Evolutionary conservation across 2,329 filamentous ascomycete genomes (phyloP).

Genomic region (Ceratocystiopsis sp.): DNA sequence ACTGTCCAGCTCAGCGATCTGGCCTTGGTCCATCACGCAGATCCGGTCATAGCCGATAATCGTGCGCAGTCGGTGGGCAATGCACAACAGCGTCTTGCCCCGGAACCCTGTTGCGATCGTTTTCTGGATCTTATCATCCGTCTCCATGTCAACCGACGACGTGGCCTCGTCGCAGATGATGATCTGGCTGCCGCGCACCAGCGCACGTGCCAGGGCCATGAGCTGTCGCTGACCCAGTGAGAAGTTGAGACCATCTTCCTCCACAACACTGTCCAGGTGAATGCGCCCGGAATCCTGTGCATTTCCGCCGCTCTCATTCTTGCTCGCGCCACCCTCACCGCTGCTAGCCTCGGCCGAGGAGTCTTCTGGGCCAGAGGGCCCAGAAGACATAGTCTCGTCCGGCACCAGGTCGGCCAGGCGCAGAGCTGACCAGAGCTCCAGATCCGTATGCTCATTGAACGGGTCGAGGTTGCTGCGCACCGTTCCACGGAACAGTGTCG

Average conservation of each 20-base stretch:
- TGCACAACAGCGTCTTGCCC: constrained; percentile 78
- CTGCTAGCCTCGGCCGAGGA: not conserved
- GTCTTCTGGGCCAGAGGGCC: too few species aligned
- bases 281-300: constrained; percentile 32
- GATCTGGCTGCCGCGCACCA: constrained; percentile 76
- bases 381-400: constrained; percentile 17
- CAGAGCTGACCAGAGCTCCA: constrained; percentile 62
- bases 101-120: constrained; percentile 76
- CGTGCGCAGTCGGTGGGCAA: constrained; percentile 80
- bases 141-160: constrained; percentile 85
- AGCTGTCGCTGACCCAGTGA: constrained; percentile 88
- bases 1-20: constrained; percentile 71
- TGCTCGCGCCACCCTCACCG: not conserved
- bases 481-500: constrained; percentile 67
- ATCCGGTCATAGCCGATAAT: constrained; percentile 92
- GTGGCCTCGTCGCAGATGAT: constrained; percentile 97
- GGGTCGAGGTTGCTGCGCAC: constrained; percentile 67
- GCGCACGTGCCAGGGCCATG: constrained; percentile 80
- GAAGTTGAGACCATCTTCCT: constrained; percentile 93
- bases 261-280: constrained; percentile 68
- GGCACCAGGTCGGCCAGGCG: constrained; percentile 55
- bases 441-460: constrained; percentile 60
- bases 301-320: constrained; percentile 13
- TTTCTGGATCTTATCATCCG: constrained; percentile 83
- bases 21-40: constrained; percentile 84